Percentiles rank a stretch among this genome's conserved stretches.
Conservation (phyloP, 306 rosid genomes). For the Cicer bijugum region DNA sequence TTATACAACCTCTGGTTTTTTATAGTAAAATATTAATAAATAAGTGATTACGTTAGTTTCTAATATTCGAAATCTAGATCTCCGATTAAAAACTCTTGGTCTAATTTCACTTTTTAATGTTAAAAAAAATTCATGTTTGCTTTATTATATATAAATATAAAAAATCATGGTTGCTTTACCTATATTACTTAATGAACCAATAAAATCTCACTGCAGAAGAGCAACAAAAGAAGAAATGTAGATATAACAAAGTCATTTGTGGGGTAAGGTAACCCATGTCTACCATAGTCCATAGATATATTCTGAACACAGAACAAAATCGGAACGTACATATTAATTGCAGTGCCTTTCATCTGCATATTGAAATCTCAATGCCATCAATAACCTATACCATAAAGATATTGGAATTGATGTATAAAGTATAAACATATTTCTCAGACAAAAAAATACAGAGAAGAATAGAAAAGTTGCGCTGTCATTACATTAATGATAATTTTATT, state of each 20-base stretch:
- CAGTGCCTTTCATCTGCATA: not conserved
- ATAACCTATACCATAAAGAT: conserved; percentile 4
- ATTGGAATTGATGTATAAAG: conserved; percentile 7
- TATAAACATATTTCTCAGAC: not conserved
- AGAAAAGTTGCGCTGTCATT: not conserved
- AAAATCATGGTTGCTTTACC: not conserved
- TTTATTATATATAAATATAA: too few relatives aligned
- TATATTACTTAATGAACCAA: conserved; percentile 17
- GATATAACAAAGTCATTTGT: conserved; percentile 26
- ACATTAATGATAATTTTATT: conserved; percentile 30
- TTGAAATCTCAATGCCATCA: conserved; percentile 2
- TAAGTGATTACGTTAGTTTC: too few relatives aligned
- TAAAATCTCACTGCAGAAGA: conserved; percentile 9
- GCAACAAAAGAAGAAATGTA: conserved; percentile 1
- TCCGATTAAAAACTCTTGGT: too few relatives aligned
- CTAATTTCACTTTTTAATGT: not conserved
- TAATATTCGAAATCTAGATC: too few relatives aligned
- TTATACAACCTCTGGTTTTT: too few relatives aligned
- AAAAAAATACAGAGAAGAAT: not conserved
- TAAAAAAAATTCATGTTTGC: not conserved
- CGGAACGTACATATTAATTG: conserved; percentile 16
- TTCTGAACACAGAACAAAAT: conserved; percentile 28
- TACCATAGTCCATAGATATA: not conserved
- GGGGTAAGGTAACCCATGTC: conserved; percentile 29
- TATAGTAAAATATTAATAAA: too few relatives aligned